These are phyloP conservation scores for Coniochaeta sp. DNA, from an alignment of 2,329 filamentous ascomycete species.

Conservation along the genomic window DNA sequence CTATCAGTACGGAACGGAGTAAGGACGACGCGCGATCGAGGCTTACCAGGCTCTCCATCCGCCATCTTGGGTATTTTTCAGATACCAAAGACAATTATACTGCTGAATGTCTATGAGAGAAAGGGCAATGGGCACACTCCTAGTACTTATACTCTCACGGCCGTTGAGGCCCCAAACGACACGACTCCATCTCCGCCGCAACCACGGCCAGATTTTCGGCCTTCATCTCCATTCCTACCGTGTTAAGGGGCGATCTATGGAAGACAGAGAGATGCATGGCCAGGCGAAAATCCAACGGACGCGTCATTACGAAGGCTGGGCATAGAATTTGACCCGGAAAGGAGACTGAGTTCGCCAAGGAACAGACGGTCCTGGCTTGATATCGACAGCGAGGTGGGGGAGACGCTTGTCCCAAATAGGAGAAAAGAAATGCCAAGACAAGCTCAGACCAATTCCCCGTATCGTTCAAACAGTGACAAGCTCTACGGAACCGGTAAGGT, in stretches of 20 bases:
- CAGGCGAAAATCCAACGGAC: background rate
- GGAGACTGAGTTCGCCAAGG: background rate
- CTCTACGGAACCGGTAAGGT: too few relatives aligned
- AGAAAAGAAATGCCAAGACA: background rate
- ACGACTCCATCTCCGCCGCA: background rate
- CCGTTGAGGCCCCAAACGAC: background rate
- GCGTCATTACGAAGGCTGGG: background rate
- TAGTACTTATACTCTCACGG: background rate
- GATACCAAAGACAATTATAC: background rate
- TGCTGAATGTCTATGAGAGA: background rate
- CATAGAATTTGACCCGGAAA: background rate
- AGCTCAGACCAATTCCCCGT: background rate
- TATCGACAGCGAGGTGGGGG: background rate
- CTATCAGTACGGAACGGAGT: constrained; percentile 14
- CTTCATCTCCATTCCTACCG: background rate
- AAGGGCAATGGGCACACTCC: background rate
- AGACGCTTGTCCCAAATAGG: background rate
- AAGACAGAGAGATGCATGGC: background rate
- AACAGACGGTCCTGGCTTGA: background rate
- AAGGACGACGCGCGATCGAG: constrained; percentile 14
- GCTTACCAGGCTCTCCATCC: background rate
- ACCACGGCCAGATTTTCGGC: background rate
- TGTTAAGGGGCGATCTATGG: too few relatives aligned
- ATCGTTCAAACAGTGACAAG: background rate
- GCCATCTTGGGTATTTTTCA: background rate